Conservation (phyloP, 192 early-diverging fungal genomes). For the Backusella psychrophila region DNA sequence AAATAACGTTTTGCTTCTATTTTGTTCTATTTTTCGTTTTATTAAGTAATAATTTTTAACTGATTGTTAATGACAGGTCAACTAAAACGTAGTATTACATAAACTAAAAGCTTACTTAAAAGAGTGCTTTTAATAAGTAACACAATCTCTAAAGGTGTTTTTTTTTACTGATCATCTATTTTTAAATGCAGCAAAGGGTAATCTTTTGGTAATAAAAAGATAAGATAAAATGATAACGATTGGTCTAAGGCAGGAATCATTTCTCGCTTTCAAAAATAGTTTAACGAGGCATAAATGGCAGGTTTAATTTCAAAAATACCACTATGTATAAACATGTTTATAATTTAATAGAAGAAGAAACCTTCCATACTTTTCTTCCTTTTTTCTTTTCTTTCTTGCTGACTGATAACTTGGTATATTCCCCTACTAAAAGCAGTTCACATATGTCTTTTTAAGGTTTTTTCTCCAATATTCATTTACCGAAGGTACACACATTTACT, state of each 20-base stretch:
- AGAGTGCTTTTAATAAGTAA: background rate
- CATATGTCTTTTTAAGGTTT: background rate
- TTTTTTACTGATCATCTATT: background rate
- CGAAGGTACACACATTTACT: background rate
- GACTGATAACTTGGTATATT: background rate
- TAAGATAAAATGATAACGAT: constrained; percentile 4
- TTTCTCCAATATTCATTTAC: background rate
- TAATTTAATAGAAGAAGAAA: background rate
- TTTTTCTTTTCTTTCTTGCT: background rate
- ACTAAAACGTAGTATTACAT: background rate
- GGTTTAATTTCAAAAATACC: background rate
- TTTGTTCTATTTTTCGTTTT: background rate
- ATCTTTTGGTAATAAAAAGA: background rate
- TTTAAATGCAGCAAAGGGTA: background rate
- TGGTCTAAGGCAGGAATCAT: background rate
- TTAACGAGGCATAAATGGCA: background rate
- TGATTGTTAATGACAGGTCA: background rate
- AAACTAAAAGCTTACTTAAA: background rate
- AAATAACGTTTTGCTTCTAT: background rate
- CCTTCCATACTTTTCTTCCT: background rate
- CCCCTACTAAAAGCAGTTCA: background rate
- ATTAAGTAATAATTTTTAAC: background rate
- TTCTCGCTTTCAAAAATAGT: background rate
- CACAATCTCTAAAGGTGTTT: background rate
- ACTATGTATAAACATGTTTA: background rate